These are phyloP conservation scores for Verbena officinalis DNA, from an alignment of 257 asterid species.

Conservation along the genomic window DNA sequence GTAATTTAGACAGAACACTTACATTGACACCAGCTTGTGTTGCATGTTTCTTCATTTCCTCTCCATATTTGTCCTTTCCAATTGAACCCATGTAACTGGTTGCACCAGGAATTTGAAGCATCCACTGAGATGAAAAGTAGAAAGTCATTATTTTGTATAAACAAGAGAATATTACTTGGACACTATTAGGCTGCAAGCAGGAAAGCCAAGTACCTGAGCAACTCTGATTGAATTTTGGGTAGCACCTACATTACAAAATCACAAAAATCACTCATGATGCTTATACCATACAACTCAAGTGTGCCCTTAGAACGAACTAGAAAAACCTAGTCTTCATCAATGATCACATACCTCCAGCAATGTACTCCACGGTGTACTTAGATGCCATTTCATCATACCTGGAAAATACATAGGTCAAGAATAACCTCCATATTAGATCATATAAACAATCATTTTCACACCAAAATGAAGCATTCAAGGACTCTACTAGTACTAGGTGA, in stretches of 20 bases:
- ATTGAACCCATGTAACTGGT: slow-evolving; percentile 63
- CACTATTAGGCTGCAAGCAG: slow-evolving; percentile 17
- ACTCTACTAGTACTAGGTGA: neutral
- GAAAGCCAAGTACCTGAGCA: slow-evolving; percentile 60
- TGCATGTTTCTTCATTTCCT: slow-evolving; percentile 61
- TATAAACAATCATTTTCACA: neutral
- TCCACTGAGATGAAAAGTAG: slow-evolving; percentile 35
- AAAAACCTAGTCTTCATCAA: neutral
- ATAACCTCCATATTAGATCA: neutral
- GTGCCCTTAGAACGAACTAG: neutral
- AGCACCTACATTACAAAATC: slow-evolving; percentile 54
- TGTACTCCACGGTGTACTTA: slow-evolving; percentile 71
- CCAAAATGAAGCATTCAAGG: neutral
- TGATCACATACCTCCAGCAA: slow-evolving; percentile 73
- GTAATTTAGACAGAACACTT: slow-evolving; percentile 15
- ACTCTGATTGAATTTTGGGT: slow-evolving; percentile 82
- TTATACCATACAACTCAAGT: neutral
- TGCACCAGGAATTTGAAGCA: slow-evolving; percentile 54
- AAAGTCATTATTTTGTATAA: neutral
- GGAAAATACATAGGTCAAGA: slow-evolving; percentile 28
- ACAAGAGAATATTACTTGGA: neutral
- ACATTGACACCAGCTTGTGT: slow-evolving; percentile 60
- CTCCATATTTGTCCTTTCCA: slow-evolving; percentile 72
- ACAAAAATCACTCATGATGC: slow-evolving; percentile 19
- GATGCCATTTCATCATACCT: slow-evolving; percentile 83